Conservation (phyloP, 179 eudicot species). For the Beta corolliflora region DNA sequence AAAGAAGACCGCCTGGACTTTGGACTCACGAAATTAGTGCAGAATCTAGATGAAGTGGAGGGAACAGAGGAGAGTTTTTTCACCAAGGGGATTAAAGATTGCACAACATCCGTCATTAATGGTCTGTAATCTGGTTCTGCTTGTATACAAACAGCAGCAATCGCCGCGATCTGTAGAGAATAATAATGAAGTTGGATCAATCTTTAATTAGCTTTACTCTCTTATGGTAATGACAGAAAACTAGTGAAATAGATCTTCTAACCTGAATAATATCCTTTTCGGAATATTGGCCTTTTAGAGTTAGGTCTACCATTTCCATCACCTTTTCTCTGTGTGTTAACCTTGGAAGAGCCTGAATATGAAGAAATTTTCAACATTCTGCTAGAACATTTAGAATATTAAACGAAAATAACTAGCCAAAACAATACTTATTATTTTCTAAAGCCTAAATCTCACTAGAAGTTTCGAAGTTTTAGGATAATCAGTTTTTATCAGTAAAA, state of each 20-base stretch:
- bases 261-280: slow-evolving; percentile 93
- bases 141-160: slow-evolving; percentile 94
- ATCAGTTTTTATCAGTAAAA: neutral
- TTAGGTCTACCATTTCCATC: slow-evolving; percentile 83
- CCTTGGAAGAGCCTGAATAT: slow-evolving; percentile 82
- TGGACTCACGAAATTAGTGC: slow-evolving; percentile 46
- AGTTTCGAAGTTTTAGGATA: no score
- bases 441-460: no score
- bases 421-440: no score
- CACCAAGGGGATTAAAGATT: slow-evolving; percentile 80
- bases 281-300: slow-evolving; percentile 69
- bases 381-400: neutral
- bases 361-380: slow-evolving; percentile 9
- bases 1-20: slow-evolving; percentile 37
- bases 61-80: slow-evolving; percentile 50
- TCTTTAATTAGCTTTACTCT: neutral
- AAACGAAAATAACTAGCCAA: no score
- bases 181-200: slow-evolving; percentile 4
- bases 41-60: slow-evolving; percentile 51
- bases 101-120: slow-evolving; percentile 92
- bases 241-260: slow-evolving; percentile 14
- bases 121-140: slow-evolving; percentile 96
- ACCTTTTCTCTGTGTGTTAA: slow-evolving; percentile 76
- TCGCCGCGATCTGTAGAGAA: slow-evolving; percentile 76
- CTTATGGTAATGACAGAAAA: neutral